Evolutionary conservation across 2,329 filamentous ascomycete genomes (phyloP), one percentile per base, ranked within the genome.

Genomic region (Alternaria panax): DNA sequence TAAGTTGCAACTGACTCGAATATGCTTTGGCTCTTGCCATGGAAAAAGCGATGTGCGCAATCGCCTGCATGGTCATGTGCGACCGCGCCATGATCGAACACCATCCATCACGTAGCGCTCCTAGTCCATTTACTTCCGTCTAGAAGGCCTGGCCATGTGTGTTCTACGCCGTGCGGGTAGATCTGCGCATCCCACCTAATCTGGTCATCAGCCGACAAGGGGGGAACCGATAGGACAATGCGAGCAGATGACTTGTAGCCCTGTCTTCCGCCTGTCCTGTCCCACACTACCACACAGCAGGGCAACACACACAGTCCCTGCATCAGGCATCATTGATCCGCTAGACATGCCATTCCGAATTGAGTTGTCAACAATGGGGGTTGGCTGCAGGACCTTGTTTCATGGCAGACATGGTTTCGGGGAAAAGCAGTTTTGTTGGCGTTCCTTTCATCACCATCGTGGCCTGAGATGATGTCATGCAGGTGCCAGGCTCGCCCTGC

Each of bases 201-300:
- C 66, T 67, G 66, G 56, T 63, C 62, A 65, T 63, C 62, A 65
- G 60, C 68, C 68, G 30, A 34, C 30, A 14, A 14, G 5, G 30
- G 16, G 30, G 5, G 30, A 34, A 34, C 30, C 30, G 72, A 77
- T 77, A 74, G 73, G 74, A 62, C 74, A 75, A 76, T 76, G 63
- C 67, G 61, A 61, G 53, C 64, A 72, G 61, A 64, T 67, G 65
- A 70, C 67, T 67, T 66, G 64, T 63, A 67, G 63, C 66, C 70
- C 68, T 63, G 60, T 61, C 64, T 60, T 60, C 43, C 43, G 7
- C 32, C 28, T 3, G 30, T 14, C 16, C 27, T 30, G 43, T 46
- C n/a, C 45, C 45, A 36, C 45, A 47, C 28, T 47, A 47, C 28
- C 34, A 47, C 28, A 27, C 45, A 32, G 28, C 45, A 24, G 60